Evolutionary conservation across 208 protist genomes (phyloP), one percentile per base, ranked within the genome.

Genomic region (Leishmania lainsoni): DNA sequence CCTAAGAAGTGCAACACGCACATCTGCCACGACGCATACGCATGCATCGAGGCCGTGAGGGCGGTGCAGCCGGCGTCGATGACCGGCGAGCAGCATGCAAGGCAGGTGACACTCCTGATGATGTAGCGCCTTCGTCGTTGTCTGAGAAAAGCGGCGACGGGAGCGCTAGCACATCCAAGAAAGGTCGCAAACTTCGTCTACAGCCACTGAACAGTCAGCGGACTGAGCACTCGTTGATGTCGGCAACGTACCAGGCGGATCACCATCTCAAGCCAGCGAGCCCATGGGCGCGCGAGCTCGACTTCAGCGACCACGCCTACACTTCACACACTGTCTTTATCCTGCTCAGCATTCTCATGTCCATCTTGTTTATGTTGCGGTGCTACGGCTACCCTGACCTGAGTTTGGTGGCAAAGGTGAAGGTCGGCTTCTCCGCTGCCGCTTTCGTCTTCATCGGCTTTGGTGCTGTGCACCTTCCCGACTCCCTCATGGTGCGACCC

Each of bases 401-500:
- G 75, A 80, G 78, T 75, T 75, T 92, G 2, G 85, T 83, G 65
- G 69, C 83, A 16, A 90, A 92, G 69, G 82, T 96, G 14, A 94
- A 94, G 81, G 72, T 96, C 0, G 95, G 95, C 5, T 39, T 39
- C 35, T 39, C 35, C 35, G 35, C 35, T 39, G 35, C 89, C 12
- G 79, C 81, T 20, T 80, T 96, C 49, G 87, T 93, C 17, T 98
- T 99, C 75, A 81, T 99, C 58, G 90, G 93, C 45, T 98, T 98
- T 89, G 95, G 94, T 65, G 83, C 92, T n/a, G 81, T 98, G 77
- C 91, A 98, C 76, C 89, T 99, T 54, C 92, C 93, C 22, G 95
- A 99, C 89, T 95, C 94, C 35, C 82, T 97, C 20, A 91, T 99
- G 76, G 87, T 97, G 54, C 91, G 98, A n/a, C 98, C 98, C 35